Evolutionary conservation across 2,329 filamentous ascomycete species (phyloP).

Genomic region (Pleoardoris graminearum): DNA sequence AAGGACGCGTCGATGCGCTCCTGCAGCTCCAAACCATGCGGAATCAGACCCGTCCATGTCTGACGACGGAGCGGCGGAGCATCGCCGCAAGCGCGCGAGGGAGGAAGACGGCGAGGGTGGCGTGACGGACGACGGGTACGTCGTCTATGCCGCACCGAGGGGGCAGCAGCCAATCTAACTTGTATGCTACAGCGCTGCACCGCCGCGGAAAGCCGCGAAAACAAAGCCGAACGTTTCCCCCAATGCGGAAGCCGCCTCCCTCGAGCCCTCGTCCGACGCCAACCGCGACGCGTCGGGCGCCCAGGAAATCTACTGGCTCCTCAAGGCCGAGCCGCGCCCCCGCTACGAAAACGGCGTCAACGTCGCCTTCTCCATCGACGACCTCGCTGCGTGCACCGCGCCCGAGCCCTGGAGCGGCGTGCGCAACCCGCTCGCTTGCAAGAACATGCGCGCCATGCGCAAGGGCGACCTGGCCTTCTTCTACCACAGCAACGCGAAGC

Average conservation of each 20-base stretch:
- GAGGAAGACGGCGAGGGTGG: slow-evolving; percentile 20
- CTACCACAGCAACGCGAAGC: slow-evolving; percentile 93
- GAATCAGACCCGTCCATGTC: slow-evolving; percentile 21
- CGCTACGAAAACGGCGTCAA: slow-evolving; percentile 85
- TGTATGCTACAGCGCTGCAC: slow-evolving; percentile 12
- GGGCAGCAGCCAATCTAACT: not conserved
- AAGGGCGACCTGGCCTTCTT: slow-evolving; percentile 93
- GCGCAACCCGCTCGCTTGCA: slow-evolving; percentile 65
- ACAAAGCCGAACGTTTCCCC: slow-evolving; percentile 2
- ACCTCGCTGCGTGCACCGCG: slow-evolving; percentile 69
- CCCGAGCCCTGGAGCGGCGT: slow-evolving; percentile 89
- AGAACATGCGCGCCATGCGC: slow-evolving; percentile 90
- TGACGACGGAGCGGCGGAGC: slow-evolving; percentile 21
- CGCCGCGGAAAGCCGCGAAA: slow-evolving; percentile 26
- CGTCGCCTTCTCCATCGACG: slow-evolving; percentile 92
- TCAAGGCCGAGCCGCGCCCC: slow-evolving; percentile 73
- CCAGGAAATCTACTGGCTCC: slow-evolving; percentile 51
- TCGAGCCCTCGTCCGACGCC: slow-evolving; percentile 20
- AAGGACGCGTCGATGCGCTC: slow-evolving; percentile 32
- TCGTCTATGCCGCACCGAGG: not conserved
- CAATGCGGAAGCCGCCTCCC: slow-evolving; percentile 12
- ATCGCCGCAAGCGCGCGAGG: slow-evolving; percentile 35
- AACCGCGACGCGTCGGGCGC: slow-evolving; percentile 33
- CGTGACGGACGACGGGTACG: slow-evolving; percentile 13
- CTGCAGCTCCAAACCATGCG: slow-evolving; percentile 23